Evolutionary conservation across 2,329 filamentous ascomycete species (phyloP), one percentile per base, ranked within the genome.

Genomic region (Ceratocystis cacaofunesta): DNA sequence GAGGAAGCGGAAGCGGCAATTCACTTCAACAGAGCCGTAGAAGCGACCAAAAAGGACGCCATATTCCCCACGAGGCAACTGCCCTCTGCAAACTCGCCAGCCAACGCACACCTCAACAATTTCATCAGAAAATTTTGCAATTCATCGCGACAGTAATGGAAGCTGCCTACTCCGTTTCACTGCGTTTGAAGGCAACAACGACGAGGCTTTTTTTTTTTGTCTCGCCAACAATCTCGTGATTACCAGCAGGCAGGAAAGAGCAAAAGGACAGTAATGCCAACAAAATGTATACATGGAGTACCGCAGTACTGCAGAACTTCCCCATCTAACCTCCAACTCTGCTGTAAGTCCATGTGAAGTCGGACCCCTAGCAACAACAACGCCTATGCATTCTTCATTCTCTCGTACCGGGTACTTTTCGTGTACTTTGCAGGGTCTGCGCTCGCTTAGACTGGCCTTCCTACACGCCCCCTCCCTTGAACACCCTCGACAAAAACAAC

Each of bases 321-420:
- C 48, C 48, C 48, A 52, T 52, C 48, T 3, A 28, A 3, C 48
- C 25, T 22, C 28, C 22, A 57, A 57, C 10, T 19, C 43, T 44
- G 60, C 46, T 57, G 52, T 57, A 57, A 57, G 52, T 57, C 28
- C 52, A 57, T 57, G 52, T 57, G 52, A 57, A 57, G 52, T 57
- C 52, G 6, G 32, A 57, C 28, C 25, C 52, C 52, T 60, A 55
- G 50, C 50, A 32, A n/a, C 28, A 32, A 17, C 52, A 32, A 15
- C 28, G 52, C 52, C 52, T 36, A 2, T 57, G 22, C 52, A 57
- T 46, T 25, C 41, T 55, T 57, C 32, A 36, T 36, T 36, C 32
- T 36, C 8, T 36, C 30, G 30, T 64, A 43, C 62, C 62, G 62
- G 62, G 36, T 64, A 57, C 62, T 64, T 64, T 64, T 64, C 62